A percentile compares a stretch with the other conserved stretches of the same genome.
Evolutionary conservation across 345 rosid species (phyloP).

Genomic region (Acer campestre): DNA sequence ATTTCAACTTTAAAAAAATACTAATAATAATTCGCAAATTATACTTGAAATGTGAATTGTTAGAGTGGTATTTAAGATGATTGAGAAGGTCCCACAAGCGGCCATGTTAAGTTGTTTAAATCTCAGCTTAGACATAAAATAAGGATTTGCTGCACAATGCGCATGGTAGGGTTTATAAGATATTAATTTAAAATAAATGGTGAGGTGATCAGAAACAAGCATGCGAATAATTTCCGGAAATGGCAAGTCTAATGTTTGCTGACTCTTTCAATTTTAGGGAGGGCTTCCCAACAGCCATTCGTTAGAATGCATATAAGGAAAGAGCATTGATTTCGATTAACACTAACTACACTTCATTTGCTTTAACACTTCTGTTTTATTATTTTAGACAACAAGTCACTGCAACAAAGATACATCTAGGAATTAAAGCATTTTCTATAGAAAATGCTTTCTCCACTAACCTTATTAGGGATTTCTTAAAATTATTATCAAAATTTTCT

Average conservation of each 20-base stretch:
- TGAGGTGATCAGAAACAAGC: conserved; percentile 10
- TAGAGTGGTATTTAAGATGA: conserved; percentile 32
- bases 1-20: not conserved
- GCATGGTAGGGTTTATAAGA: conserved; percentile 26
- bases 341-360: conserved; percentile 29
- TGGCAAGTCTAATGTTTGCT: conserved; percentile 18
- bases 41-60: not conserved
- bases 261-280: conserved; percentile 9
- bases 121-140: conserved; percentile 20
- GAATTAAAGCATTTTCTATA: conserved; percentile 3
- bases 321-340: conserved; percentile 30
- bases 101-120: not conserved
- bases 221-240: conserved; percentile 42
- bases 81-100: conserved; percentile 23
- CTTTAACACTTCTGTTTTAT: conserved; percentile 9
- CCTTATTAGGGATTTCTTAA: conserved; percentile 10
- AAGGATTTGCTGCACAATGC: conserved; percentile 21
- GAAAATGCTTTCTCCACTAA: conserved; percentile 47
- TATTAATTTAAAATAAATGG: conserved; percentile 1
- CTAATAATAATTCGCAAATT: too few species aligned
- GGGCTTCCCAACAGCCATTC: conserved; percentile 27
- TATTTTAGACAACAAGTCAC: conserved; percentile 1
- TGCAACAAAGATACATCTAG: not conserved
- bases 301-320: conserved; percentile 19
- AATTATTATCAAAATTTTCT: conserved; percentile 3